Evolutionary conservation across 805 yeast genomes (phyloP).

Genomic region (Hanseniaspora occidentalis): DNA sequence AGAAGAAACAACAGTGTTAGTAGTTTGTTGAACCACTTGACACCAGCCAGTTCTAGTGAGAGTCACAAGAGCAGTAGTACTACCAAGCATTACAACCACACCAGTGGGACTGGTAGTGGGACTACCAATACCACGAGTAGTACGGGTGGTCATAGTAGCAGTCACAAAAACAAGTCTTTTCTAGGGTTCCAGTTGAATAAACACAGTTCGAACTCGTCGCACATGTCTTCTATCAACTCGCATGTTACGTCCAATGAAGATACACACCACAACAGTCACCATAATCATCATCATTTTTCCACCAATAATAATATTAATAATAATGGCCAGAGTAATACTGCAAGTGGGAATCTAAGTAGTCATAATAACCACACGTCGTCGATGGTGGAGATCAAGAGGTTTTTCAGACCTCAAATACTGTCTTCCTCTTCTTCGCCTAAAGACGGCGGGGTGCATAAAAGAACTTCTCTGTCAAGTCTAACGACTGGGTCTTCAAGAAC

Average conservation of each 20-base stretch:
- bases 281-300: too few relatives aligned
- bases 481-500: not conserved
- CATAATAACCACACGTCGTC: slow-evolving; percentile 23
- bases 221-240: slow-evolving; percentile 7
- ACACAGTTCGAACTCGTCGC: slow-evolving; percentile 4
- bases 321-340: slow-evolving; percentile 3
- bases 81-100: not conserved
- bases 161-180: slow-evolving; percentile 2
- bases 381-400: slow-evolving; percentile 62
- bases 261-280: slow-evolving; percentile 3
- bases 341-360: too few relatives aligned
- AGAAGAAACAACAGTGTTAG: not conserved
- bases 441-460: slow-evolving; percentile 10
- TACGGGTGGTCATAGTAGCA: not conserved
- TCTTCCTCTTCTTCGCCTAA: slow-evolving; percentile 18
- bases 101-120: not conserved
- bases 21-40: not conserved
- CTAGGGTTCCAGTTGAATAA: slow-evolving; percentile 6
- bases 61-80: not conserved
- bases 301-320: slow-evolving; percentile 2
- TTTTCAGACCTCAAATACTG: slow-evolving; percentile 40
- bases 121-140: not conserved
- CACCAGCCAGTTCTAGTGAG: not conserved
- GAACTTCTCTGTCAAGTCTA: slow-evolving; percentile 10
- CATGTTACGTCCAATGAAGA: slow-evolving; percentile 6